phyloP scores from a whole-genome alignment of 2,329 filamentous ascomycete genomes.

The Colletotrichum sp. region DNA sequence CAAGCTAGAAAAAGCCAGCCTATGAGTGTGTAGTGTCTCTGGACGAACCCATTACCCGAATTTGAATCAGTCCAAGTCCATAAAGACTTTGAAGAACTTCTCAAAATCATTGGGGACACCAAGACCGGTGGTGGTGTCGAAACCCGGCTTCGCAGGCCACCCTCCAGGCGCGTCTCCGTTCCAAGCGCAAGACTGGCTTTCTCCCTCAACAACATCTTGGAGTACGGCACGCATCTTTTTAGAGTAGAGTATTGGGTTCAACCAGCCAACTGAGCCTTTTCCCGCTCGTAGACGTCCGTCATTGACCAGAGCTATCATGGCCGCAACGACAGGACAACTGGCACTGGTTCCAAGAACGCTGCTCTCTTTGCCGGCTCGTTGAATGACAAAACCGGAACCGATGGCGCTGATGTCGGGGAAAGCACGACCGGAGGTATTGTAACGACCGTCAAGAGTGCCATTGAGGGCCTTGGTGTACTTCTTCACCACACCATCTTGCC shows the following conservation, averaged over 20 bases:
- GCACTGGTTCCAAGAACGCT: conserved; percentile 52
- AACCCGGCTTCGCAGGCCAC: conserved; percentile 50
- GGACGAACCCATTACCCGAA: background rate
- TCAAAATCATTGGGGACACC: conserved; percentile 50
- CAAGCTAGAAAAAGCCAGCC: background rate
- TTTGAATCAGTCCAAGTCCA: background rate
- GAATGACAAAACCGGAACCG: conserved; percentile 58
- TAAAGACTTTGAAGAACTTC: conserved; percentile 29
- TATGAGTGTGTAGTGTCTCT: background rate
- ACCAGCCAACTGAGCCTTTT: conserved; percentile 56
- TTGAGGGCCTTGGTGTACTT: conserved; percentile 45
- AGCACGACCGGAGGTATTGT: conserved; percentile 50
- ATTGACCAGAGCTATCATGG: conserved; percentile 60
- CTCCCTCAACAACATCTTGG: conserved; percentile 45
- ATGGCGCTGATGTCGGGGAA: conserved; percentile 60
- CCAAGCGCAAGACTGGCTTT: conserved; percentile 45
- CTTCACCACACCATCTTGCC: conserved; percentile 47
- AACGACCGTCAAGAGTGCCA: conserved; percentile 46
- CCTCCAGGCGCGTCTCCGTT: conserved; percentile 38
- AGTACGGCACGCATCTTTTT: conserved; percentile 38
- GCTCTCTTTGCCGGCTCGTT: conserved; percentile 29
- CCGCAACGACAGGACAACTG: conserved; percentile 58
- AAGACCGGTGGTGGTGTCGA: conserved; percentile 55
- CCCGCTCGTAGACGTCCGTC: conserved; percentile 54
- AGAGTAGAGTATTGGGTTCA: conserved; percentile 56